A percentile compares a stretch with the other conserved stretches of the same genome.
Conservation (phyloP, 805 yeast species). For the Candida pini region DNA sequence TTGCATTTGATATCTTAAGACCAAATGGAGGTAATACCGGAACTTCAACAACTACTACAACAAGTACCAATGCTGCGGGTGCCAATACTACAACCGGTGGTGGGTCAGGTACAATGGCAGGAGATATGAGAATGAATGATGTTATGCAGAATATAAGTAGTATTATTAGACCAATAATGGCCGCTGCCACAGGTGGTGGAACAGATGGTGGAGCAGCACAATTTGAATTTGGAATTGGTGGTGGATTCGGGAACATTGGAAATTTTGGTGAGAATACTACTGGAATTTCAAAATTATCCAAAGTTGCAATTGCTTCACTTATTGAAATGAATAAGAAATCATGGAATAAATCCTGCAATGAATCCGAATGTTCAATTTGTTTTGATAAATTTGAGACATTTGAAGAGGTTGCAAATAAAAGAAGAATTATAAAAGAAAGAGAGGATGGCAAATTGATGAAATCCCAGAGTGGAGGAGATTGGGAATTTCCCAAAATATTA, state of each 20-base stretch:
- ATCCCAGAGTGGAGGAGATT: background rate
- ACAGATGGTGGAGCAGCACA: background rate
- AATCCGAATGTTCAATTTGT: slow-evolving; percentile 37
- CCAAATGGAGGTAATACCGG: no score
- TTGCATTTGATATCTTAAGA: no score
- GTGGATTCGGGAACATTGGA: no score
- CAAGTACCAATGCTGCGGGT: no score
- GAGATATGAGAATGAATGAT: no score
- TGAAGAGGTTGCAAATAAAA: slow-evolving; percentile 2
- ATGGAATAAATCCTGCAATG: slow-evolving; percentile 10
- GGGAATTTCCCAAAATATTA: slow-evolving; percentile 10
- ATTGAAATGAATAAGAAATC: slow-evolving; percentile 19
- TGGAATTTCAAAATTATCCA: background rate
- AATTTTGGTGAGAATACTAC: no score
- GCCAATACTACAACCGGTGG: no score
- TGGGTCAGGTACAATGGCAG: no score
- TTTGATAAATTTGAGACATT: slow-evolving; percentile 29
- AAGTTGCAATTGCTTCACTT: slow-evolving; percentile 28
- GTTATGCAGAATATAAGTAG: no score
- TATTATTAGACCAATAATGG: background rate
- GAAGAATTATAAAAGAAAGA: background rate
- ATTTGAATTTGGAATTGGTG: background rate
- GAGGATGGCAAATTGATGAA: background rate
- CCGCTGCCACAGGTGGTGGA: background rate
- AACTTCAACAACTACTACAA: no score